Evolutionary conservation across 768 basidiomycete species (phyloP), one percentile per base, ranked within the genome.

Genomic region (Pholiota molesta): DNA sequence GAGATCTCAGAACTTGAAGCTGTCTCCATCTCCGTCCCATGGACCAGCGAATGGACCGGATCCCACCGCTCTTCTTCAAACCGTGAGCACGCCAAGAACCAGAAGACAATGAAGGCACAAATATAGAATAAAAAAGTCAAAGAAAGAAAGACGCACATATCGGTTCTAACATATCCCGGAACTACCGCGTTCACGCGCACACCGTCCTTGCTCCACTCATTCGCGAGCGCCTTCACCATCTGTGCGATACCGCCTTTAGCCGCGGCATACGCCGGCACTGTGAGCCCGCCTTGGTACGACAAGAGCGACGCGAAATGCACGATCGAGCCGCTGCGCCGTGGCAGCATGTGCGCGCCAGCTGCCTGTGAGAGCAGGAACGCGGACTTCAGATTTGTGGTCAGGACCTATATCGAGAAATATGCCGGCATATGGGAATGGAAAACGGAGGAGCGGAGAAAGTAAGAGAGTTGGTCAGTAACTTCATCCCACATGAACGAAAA

Each of bases 121-220:
- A 58, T 63, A 60, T 37, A 47, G 52, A 42, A 33, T 40, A 59
- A 56, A 56, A 56, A 56, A 61, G 53, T 52, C 56, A 57, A 57
- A 40, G 58, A 57, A 45, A 52, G 37, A 60, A 31, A 57, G 62
- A 77, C 76, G 74, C 75, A 92, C 91, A 95, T 95, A 67, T 97
- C 95, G 37, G 94, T 97, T 28, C 84, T 83, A 68, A 96, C 89
- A 74, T 95, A 95, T 33, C 94, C 94, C 31, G 94, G 94, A 66
- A 88, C 89, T 65, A 97, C 91, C 23, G 84, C 90, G 71, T 96
- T 95, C 17, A 96, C 93, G 73, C 94, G 90, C 56, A 97, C 86
- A 66, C 93, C 94, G 68, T 92, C 85, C 69, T 83, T 82, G 62
- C 91, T 90, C 95, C 95, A 97, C 73, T 97, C 95, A 74, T 97